A percentile compares a stretch with the other conserved stretches of the same genome.
These are phyloP conservation scores for Cyberlindnera euphorbiiphila DNA, from an alignment of 805 yeast genomes.

Conservation along the genomic window DNA sequence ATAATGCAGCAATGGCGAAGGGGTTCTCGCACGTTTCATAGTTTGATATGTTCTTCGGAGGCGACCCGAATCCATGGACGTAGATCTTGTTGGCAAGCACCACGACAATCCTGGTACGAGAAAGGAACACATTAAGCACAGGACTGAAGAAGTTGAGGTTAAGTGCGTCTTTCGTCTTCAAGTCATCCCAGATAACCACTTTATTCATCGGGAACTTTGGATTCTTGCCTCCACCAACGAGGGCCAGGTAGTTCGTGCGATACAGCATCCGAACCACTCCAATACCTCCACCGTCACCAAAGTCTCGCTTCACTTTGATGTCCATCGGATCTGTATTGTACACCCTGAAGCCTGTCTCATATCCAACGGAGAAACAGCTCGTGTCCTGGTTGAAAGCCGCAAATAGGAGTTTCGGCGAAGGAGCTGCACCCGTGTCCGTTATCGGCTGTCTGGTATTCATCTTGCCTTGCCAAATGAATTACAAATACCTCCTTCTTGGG, in stretches of 20 bases:
- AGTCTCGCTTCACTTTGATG: constrained; percentile 58
- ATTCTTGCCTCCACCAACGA: constrained; percentile 84
- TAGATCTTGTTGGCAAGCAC: constrained; percentile 63
- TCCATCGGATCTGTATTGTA: constrained; percentile 88
- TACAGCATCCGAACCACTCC: constrained; percentile 80
- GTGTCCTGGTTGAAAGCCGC: constrained; percentile 77
- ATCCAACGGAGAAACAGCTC: constrained; percentile 83
- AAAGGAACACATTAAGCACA: constrained; percentile 67
- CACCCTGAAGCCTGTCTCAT: constrained; percentile 77
- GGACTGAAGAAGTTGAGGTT: constrained; percentile 74
- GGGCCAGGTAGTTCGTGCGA: constrained; percentile 83
- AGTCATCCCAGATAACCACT: constrained; percentile 88
- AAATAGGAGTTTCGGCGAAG: constrained; percentile 18
- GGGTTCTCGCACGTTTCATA: constrained; percentile 29
- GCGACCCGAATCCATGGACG: constrained; percentile 77
- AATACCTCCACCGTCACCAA: constrained; percentile 50
- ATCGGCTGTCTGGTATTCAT: constrained; percentile 27
- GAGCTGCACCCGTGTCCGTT: constrained; percentile 9
- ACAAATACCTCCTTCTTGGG: no score
- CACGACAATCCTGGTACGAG: constrained; percentile 72
- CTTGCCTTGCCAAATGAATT: no score
- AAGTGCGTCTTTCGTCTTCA: constrained; percentile 69
- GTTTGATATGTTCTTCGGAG: constrained; percentile 55
- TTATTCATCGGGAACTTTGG: constrained; percentile 79
- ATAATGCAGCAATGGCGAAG: constrained; percentile 25